A percentile compares a stretch with the other conserved stretches of the same genome.
phyloP scores from a whole-genome alignment of 257 asterid genomes.

The Nicotiana paniculata region DNA sequence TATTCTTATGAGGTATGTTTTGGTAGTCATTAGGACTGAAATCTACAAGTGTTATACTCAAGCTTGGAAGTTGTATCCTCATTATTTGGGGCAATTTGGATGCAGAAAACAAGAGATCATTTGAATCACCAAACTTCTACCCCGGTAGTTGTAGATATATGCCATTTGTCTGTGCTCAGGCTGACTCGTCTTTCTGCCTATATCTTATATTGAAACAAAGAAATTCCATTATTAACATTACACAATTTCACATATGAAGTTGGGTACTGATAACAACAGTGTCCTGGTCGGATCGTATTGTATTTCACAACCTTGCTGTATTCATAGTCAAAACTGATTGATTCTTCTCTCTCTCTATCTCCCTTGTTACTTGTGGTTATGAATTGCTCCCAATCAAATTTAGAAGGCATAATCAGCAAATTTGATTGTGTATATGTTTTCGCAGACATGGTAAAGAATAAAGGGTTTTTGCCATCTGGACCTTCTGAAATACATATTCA shows the following conservation, averaged over 20 bases:
- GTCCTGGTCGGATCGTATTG: neutral
- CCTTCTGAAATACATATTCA: conserved; percentile 76
- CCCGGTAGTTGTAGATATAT: neutral
- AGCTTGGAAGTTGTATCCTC: neutral
- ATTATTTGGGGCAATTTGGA: neutral
- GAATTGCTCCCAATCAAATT: neutral
- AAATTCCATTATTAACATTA: neutral
- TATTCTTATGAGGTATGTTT: neutral
- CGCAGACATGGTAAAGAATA: conserved; percentile 88
- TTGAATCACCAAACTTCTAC: neutral
- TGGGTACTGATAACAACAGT: neutral
- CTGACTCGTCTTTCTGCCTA: neutral
- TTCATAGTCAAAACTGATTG: neutral
- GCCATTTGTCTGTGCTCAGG: neutral
- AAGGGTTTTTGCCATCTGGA: conserved; percentile 93
- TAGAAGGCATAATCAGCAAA: neutral
- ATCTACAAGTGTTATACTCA: neutral
- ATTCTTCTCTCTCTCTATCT: neutral
- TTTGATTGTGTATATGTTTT: neutral
- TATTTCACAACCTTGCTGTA: neutral
- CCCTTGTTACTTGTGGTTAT: neutral
- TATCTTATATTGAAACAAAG: neutral
- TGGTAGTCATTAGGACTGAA: neutral
- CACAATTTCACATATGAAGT: neutral
- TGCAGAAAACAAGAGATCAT: neutral